A percentile compares a stretch with the other conserved stretches of the same genome.
These are phyloP conservation scores for Fomitopsis betulina DNA, from an alignment of 1,284 basidiomycete genomes.

Conservation along the genomic window DNA sequence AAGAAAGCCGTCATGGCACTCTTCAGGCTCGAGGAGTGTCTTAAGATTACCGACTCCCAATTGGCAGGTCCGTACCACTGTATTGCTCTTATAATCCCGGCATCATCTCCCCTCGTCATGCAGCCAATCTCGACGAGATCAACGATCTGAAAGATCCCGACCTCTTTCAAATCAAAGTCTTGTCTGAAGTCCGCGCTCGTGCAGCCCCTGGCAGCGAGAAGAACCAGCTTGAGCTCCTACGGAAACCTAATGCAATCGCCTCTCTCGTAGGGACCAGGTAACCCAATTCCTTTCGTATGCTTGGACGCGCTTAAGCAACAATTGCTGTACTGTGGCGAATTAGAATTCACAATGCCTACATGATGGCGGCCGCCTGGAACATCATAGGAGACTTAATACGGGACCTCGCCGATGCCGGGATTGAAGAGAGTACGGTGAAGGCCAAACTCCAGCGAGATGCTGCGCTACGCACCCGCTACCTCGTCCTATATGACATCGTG, in stretches of 20 bases:
- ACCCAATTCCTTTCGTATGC: neutral
- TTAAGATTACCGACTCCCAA: conserved; percentile 67
- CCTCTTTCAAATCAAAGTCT: conserved; percentile 51
- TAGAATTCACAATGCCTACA: conserved; percentile 74
- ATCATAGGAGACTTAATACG: conserved; percentile 53
- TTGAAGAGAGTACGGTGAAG: conserved; percentile 49
- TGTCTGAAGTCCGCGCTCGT: conserved; percentile 49
- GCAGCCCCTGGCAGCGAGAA: conserved; percentile 31
- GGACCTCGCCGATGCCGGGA: conserved; percentile 45
- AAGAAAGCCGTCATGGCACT: conserved; percentile 56
- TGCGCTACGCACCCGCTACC: conserved; percentile 51
- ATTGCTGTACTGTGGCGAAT: neutral
- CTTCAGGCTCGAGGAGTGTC: conserved; percentile 56
- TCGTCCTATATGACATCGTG: conserved; percentile 61
- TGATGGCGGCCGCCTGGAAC: conserved; percentile 73
- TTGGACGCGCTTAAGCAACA: neutral
- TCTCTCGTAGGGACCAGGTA: conserved; percentile 57
- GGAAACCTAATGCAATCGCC: conserved; percentile 46
- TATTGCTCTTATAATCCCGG: neutral
- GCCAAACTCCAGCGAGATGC: conserved; percentile 44
- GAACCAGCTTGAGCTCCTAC: conserved; percentile 28
- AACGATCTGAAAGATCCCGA: conserved; percentile 56
- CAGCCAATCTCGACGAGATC: conserved; percentile 67
- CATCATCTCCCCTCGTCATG: neutral
- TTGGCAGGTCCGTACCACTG: conserved; percentile 46